A percentile compares a stretch with the other conserved stretches of the same genome.
These are phyloP conservation scores for Pittosporum tobira DNA, from an alignment of 129 eudicot genomes.

Conservation along the genomic window DNA sequence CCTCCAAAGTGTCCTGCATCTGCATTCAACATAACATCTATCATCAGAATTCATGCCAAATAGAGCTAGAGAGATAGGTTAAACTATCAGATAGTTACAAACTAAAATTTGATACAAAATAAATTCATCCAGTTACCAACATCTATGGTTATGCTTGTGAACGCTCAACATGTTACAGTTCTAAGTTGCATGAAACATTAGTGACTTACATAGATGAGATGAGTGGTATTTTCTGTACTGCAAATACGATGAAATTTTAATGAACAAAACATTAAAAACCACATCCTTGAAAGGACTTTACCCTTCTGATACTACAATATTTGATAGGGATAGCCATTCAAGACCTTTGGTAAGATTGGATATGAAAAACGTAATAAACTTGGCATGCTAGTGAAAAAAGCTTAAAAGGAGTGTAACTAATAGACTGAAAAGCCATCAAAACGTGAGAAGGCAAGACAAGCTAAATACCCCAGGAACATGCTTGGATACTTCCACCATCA, in stretches of 20 bases:
- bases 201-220: background rate
- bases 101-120: background rate
- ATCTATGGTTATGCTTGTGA: background rate
- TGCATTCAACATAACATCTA: slow-evolving; percentile 15
- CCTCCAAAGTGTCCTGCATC: slow-evolving; percentile 44
- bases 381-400: background rate
- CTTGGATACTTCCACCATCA: slow-evolving; percentile 74
- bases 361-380: background rate
- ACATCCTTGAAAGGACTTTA: background rate
- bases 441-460: background rate
- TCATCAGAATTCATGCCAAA: slow-evolving; percentile 6
- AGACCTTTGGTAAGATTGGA: background rate
- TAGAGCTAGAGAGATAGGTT: background rate
- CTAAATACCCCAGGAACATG: slow-evolving; percentile 61
- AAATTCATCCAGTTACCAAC: background rate
- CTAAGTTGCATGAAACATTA: background rate
- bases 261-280: no score
- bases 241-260: no score
- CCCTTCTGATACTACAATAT: background rate
- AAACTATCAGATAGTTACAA: slow-evolving; percentile 2
- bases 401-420: background rate
- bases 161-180: background rate
- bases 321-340: background rate
- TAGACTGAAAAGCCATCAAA: background rate
- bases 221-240: background rate